Conservation (phyloP, 768 basidiomycete species). For the Rubroboletus pulcherrimus region DNA sequence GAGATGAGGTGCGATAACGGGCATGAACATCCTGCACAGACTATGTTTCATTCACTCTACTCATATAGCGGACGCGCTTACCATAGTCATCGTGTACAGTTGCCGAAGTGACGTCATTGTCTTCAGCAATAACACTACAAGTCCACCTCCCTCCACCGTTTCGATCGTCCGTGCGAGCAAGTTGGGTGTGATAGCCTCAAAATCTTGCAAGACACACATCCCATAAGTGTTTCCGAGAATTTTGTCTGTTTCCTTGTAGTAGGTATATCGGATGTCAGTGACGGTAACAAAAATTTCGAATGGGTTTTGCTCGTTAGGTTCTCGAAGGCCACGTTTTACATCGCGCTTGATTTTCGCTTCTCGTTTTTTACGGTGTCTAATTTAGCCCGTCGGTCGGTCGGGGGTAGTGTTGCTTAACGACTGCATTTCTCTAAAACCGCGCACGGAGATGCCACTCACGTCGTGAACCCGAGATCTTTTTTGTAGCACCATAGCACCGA, state of each 20-base stretch:
- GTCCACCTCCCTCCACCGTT: constrained; percentile 93
- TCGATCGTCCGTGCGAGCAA: constrained; percentile 94
- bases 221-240: constrained; percentile 97
- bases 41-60: not conserved
- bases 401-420: not conserved
- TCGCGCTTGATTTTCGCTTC: constrained; percentile 97
- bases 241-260: constrained; percentile 97
- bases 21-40: constrained; percentile 85
- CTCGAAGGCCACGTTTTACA: constrained; percentile 89
- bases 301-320: constrained; percentile 92
- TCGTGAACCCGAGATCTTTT: constrained; percentile 96
- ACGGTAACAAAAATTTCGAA: constrained; percentile 98
- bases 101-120: constrained; percentile 93
- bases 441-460: constrained; percentile 42
- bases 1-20: constrained; percentile 88
- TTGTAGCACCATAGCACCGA: constrained; percentile 99
- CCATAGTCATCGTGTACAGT: constrained; percentile 88
- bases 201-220: constrained; percentile 96
- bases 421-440: not conserved
- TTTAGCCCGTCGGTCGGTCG: not conserved
- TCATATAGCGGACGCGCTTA: constrained; percentile 20
- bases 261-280: constrained; percentile 99
- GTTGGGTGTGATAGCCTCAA: constrained; percentile 97
- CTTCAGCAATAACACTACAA: constrained; percentile 86
- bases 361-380: constrained; percentile 91